These are phyloP conservation scores for Candida nanaspora DNA, from an alignment of 805 yeast genomes.

Conservation along the genomic window DNA sequence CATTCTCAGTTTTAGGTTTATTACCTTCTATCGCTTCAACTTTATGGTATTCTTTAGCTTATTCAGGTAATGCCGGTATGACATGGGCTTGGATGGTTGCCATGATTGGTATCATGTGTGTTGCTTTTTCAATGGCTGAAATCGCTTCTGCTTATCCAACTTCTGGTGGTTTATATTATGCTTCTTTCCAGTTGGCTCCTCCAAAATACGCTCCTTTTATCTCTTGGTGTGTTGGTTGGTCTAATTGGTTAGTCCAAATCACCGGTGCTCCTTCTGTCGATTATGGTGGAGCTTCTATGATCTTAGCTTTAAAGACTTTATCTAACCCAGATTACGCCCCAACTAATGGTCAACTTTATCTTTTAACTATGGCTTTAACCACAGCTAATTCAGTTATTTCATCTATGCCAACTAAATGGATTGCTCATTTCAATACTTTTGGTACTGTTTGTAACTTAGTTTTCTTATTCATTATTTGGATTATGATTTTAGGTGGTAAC, in stretches of 20 bases:
- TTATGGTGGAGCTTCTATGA: slow-evolving; percentile 49
- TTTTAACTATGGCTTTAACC: slow-evolving; percentile 46
- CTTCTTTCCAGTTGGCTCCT: slow-evolving; percentile 57
- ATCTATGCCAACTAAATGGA: slow-evolving; percentile 46
- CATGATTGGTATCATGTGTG: slow-evolving; percentile 45
- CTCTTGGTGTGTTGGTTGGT: slow-evolving; percentile 60
- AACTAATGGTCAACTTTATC: slow-evolving; percentile 42
- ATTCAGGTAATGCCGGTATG: slow-evolving; percentile 55
- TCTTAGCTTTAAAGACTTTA: slow-evolving; percentile 41
- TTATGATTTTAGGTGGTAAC: slow-evolving; percentile 47
- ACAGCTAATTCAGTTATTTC: slow-evolving; percentile 39
- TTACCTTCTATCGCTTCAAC: slow-evolving; percentile 63
- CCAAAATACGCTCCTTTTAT: slow-evolving; percentile 43
- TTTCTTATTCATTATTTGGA: slow-evolving; percentile 44
- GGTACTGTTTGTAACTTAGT: slow-evolving; percentile 44
- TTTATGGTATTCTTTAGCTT: slow-evolving; percentile 51
- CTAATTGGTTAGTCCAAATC: slow-evolving; percentile 58
- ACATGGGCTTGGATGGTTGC: slow-evolving; percentile 60
- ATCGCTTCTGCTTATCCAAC: slow-evolving; percentile 61
- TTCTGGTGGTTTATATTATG: slow-evolving; percentile 63
- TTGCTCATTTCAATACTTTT: slow-evolving; percentile 42
- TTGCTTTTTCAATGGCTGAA: slow-evolving; percentile 59
- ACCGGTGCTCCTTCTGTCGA: slow-evolving; percentile 58
- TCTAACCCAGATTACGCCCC: slow-evolving; percentile 33
- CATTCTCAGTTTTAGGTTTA: slow-evolving; percentile 58